Evolutionary conservation across 2,329 filamentous ascomycete genomes (phyloP).

Genomic region (Tolypocladium sp.): DNA sequence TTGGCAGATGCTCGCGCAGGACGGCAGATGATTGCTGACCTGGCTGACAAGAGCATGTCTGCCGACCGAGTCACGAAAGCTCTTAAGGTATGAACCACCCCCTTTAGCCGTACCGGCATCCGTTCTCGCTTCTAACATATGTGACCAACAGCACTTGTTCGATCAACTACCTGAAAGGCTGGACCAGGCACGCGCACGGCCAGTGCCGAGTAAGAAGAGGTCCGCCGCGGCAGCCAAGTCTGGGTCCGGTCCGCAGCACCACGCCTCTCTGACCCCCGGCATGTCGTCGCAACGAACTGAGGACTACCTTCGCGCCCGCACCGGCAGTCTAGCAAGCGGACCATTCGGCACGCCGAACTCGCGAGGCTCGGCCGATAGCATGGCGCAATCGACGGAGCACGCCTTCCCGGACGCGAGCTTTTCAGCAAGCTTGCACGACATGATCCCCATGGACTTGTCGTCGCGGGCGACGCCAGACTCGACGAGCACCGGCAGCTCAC

Average conservation of each 20-base stretch:
- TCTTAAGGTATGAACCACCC: constrained; percentile 46
- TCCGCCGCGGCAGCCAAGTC: constrained; percentile 35
- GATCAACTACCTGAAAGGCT: constrained; percentile 71
- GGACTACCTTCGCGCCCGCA: constrained; percentile 22
- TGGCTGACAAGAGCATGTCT: constrained; percentile 78
- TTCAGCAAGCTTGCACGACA: constrained; percentile 30
- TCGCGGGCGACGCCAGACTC: constrained; percentile 33
- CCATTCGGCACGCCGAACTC: constrained; percentile 14
- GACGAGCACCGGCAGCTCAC: constrained; percentile 31
- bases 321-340: constrained; percentile 11
- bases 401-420: constrained; percentile 27
- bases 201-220: constrained; percentile 43
- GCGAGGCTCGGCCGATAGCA: constrained; percentile 23
- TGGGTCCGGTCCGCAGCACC: constrained; percentile 20
- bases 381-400: constrained; percentile 17
- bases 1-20: constrained; percentile 79
- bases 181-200: constrained; percentile 36
- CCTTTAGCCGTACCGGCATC: constrained; percentile 24
- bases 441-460: constrained; percentile 35
- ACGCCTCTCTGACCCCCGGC: constrained; percentile 18
- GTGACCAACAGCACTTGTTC: constrained; percentile 57
- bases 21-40: constrained; percentile 67
- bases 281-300: constrained; percentile 23
- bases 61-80: constrained; percentile 77
- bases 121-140: neutral